Base-by-base conservation (phyloP, 768 basidiomycete species). In the Agaricus sinodeliciosus region DNA sequence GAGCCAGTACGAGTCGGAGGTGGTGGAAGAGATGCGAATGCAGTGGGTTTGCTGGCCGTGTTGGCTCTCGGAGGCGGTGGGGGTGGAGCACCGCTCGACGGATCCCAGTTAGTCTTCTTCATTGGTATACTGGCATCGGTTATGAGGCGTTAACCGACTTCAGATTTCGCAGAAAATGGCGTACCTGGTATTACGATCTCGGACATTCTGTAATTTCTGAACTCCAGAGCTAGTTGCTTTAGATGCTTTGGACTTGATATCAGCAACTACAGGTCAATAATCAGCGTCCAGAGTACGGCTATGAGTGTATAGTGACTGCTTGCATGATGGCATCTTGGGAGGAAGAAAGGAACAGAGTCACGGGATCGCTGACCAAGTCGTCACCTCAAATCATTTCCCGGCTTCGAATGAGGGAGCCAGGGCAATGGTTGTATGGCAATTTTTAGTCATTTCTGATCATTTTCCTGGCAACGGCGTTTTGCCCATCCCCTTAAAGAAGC, bases 81-180 rank as follows among this genome's bases (percentile, higher is more conserved):
- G 1, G 81, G 73, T 5, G 74, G 68, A n/a, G 70, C 66, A 22
- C 77, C 78, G 59, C 75, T 80, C 55, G 79, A 75, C 35, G 71
- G 82, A 63, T 85, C 78, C 82, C 83, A 86, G 57, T 77, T 83
- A 7, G 80, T 78, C 51, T 80, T 80, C 53, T 76, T 78, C 61
- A 84, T 65, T 3, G 84, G 76, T 5, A 74, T 67, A 58, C 84
- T 85, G n/a, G 55, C 3, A 16, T 48, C 36, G 41, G 18, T 45
- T 52, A 42, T 37, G 19, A 42, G 22, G 28, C 39, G 15, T 22
- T 7, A 22, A 18, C 8, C 28, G 13, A 28, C n/a, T 34, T 36
- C 22, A 22, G 39, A 8, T 4, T 4, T 19, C 19, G 26, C 9
- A 34, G 11, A 28, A 35, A 49, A 31, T 2, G 31, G 11, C 65